Conservation (phyloP, 768 basidiomycete species). For the Lactifluus echinatus region DNA sequence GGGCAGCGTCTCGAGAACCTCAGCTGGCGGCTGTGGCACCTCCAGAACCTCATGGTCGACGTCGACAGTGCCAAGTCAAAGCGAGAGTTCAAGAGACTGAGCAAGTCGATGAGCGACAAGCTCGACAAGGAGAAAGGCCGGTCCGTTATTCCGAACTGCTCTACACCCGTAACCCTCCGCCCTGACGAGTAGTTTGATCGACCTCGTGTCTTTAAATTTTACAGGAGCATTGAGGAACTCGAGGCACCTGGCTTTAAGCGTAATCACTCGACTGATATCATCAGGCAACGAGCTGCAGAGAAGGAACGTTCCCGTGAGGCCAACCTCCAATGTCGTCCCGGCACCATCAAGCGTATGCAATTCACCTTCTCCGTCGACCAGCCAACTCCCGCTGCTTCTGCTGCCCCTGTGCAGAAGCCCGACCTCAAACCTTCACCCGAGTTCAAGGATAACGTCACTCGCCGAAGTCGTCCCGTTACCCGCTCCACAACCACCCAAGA, state of each 20-base stretch:
- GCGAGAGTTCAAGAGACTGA: slow-evolving; percentile 84
- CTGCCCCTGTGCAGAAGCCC: slow-evolving; percentile 49
- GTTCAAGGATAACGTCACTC: slow-evolving; percentile 42
- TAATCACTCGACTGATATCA: slow-evolving; percentile 70
- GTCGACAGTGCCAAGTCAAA: slow-evolving; percentile 82
- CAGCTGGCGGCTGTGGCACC: slow-evolving; percentile 88
- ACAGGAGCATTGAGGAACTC: slow-evolving; percentile 76
- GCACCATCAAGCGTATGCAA: slow-evolving; percentile 81
- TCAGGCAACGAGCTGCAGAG: slow-evolving; percentile 72
- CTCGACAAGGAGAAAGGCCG: slow-evolving; percentile 88
- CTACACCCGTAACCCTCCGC: slow-evolving; percentile 10
- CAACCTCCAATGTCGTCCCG: slow-evolving; percentile 50
- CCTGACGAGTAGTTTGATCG: slow-evolving; percentile 33
- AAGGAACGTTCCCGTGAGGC: slow-evolving; percentile 71
- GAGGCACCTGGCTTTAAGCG: slow-evolving; percentile 76
- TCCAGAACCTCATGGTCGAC: slow-evolving; percentile 87
- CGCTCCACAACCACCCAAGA: slow-evolving; percentile 32
- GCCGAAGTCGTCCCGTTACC: slow-evolving; percentile 34
- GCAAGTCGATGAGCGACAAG: slow-evolving; percentile 84
- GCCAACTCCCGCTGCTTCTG: slow-evolving; percentile 39
- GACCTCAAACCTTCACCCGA: slow-evolving; percentile 58
- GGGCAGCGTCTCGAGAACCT: slow-evolving; percentile 88
- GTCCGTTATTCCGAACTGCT: slow-evolving; percentile 36
- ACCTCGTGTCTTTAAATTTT: slow-evolving; percentile 17
- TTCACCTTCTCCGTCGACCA: slow-evolving; percentile 84